Percentiles rank a stretch among this genome's conserved stretches.
These are phyloP conservation scores for Colletotrichum eremochloae DNA, from an alignment of 2,329 filamentous ascomycete species.

Conservation along the genomic window DNA sequence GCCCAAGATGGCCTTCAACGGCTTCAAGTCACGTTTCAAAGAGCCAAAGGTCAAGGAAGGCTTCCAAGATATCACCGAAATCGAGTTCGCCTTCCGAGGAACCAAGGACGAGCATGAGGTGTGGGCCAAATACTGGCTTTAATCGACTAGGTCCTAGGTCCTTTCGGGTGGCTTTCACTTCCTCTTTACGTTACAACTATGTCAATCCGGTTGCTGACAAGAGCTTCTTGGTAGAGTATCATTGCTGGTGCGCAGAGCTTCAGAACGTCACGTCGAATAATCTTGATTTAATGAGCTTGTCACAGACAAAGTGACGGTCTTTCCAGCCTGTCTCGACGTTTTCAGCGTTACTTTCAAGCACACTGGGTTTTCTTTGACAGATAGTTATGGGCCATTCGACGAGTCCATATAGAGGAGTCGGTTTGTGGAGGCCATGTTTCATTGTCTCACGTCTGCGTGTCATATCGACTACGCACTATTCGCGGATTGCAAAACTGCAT, in stretches of 20 bases:
- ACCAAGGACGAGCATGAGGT: constrained; percentile 74
- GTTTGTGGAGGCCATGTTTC: neutral
- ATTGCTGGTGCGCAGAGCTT: neutral
- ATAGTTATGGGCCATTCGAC: neutral
- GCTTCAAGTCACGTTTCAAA: constrained; percentile 80
- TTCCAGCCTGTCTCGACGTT: neutral
- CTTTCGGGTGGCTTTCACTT: neutral
- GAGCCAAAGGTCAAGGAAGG: constrained; percentile 82
- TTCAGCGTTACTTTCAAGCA: neutral
- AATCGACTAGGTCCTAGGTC: constrained; percentile 36
- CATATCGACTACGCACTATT: neutral
- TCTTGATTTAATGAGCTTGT: neutral
- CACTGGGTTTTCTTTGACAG: neutral
- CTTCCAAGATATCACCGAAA: constrained; percentile 81
- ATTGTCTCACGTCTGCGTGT: no score
- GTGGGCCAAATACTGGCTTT: constrained; percentile 86
- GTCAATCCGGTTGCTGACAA: neutral
- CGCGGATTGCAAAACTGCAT: neutral
- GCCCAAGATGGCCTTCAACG: constrained; percentile 83
- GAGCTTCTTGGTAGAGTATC: neutral
- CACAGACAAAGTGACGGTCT: neutral
- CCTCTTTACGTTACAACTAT: neutral
- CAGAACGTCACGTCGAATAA: neutral
- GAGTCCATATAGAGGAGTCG: neutral
- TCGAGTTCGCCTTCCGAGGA: constrained; percentile 84